Conservation (phyloP, 306 rosid genomes). For the Nissolia schottii region DNA sequence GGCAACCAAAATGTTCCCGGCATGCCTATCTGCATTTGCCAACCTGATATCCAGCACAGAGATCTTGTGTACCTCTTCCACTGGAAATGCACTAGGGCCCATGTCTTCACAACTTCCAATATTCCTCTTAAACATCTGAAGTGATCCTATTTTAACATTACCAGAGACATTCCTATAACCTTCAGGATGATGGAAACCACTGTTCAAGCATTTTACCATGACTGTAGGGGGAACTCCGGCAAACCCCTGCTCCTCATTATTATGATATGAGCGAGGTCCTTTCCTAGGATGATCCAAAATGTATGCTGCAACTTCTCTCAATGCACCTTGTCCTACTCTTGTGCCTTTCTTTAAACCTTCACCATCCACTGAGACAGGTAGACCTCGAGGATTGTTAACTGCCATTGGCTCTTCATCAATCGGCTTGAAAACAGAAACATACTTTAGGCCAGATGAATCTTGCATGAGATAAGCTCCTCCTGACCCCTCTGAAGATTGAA, state of each 20-base stretch:
- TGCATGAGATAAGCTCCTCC: conserved; percentile 82
- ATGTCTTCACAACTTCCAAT: conserved; percentile 63
- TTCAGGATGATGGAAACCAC: conserved; percentile 45
- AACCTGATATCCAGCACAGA: conserved; percentile 60
- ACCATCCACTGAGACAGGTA: conserved; percentile 49
- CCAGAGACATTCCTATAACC: conserved; percentile 34
- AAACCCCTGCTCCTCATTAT: conserved; percentile 35
- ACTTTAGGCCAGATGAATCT: conserved; percentile 52
- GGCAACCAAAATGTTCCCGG: conserved; percentile 55
- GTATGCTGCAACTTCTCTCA: conserved; percentile 70
- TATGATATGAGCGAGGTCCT: conserved; percentile 26
- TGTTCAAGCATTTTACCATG: conserved; percentile 48
- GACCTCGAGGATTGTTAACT: conserved; percentile 52
- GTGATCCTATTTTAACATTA: conserved; percentile 50
- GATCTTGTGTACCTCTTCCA: conserved; percentile 62
- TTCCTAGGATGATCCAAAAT: conserved; percentile 60
- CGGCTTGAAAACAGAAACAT: conserved; percentile 73
- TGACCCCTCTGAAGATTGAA: conserved; percentile 68
- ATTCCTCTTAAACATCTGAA: conserved; percentile 54
- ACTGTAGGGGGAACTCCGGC: conserved; percentile 63
- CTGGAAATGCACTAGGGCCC: conserved; percentile 55
- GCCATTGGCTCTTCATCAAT: conserved; percentile 80
- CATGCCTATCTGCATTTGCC: conserved; percentile 70
- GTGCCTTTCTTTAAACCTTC: conserved; percentile 69
- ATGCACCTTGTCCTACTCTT: conserved; percentile 54